These are phyloP conservation scores for Furcasterigmium sp. DNA, from an alignment of 2,329 filamentous ascomycete species.

Conservation along the genomic window DNA sequence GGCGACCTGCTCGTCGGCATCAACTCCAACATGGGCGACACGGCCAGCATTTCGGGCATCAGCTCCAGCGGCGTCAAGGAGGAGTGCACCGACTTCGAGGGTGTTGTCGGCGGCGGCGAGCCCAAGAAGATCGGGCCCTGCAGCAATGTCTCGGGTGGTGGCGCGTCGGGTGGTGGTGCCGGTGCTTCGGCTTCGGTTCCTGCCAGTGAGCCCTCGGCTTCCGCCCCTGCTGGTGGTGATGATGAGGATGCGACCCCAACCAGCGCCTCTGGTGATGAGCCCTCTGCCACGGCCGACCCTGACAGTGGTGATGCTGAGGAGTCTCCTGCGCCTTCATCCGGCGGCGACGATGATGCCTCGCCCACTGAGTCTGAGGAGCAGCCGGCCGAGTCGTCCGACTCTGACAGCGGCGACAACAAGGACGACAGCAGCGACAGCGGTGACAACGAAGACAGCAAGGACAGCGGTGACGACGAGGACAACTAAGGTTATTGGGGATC, in stretches of 20 bases:
- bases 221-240: neutral
- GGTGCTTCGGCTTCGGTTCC: neutral
- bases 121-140: neutral
- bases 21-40: constrained; percentile 28
- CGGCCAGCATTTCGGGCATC: constrained; percentile 1
- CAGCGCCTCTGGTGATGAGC: neutral
- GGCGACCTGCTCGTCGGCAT: constrained; percentile 34
- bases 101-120: neutral
- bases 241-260: neutral
- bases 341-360: neutral
- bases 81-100: neutral
- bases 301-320: neutral
- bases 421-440: no score
- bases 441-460: no score
- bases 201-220: neutral
- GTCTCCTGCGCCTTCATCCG: no score
- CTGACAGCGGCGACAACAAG: no score
- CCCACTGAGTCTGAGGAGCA: no score
- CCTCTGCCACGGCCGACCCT: neutral
- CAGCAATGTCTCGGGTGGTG: neutral
- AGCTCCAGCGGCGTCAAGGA: neutral
- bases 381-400: no score
- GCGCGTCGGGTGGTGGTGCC: neutral
- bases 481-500: no score
- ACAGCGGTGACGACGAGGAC: no score